Evolutionary conservation across 1,284 basidiomycete species (phyloP).

Genomic region (Ustilago lituana): DNA sequence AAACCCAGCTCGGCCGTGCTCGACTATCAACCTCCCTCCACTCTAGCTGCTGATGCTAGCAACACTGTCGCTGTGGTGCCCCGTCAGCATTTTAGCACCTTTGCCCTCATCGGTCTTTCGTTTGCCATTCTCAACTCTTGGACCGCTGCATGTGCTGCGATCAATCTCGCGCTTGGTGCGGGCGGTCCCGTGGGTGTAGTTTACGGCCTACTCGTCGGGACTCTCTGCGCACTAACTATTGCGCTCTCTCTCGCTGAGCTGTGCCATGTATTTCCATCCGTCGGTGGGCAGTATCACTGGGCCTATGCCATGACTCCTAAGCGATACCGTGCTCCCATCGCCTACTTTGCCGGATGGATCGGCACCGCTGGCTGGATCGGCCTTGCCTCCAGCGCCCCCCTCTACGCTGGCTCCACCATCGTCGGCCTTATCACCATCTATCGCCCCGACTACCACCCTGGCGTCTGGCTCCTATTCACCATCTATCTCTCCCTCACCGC

Average conservation of each 20-base stretch:
- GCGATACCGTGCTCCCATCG: constrained; percentile 4
- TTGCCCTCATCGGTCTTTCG: constrained; percentile 41
- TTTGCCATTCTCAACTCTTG: constrained; percentile 50
- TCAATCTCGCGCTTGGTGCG: constrained; percentile 35
- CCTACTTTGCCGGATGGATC: constrained; percentile 38
- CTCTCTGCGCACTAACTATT: constrained; percentile 26
- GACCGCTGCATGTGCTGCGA: constrained; percentile 30
- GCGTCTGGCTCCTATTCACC: constrained; percentile 20
- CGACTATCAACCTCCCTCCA: constrained; percentile 12
- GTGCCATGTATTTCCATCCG: constrained; percentile 38
- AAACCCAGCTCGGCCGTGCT: constrained; percentile 11
- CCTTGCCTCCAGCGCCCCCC: constrained; percentile 33
- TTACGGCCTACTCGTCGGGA: constrained; percentile 33
- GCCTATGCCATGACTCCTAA: constrained; percentile 31
- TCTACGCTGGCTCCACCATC: constrained; percentile 23
- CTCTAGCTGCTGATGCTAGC: constrained; percentile 5
- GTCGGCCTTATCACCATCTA: constrained; percentile 29
- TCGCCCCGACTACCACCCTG: constrained; percentile 13
- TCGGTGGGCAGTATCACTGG: constrained; percentile 50
- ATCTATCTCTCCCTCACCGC: constrained; percentile 33
- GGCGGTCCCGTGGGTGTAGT: constrained; percentile 39
- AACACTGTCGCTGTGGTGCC: constrained; percentile 2
- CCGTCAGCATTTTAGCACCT: constrained; percentile 39
- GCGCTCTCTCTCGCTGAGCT: constrained; percentile 37
- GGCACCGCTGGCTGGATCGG: constrained; percentile 40